A percentile compares a stretch with the other conserved stretches of the same genome.
phyloP scores from a whole-genome alignment of 106 monocot species.

The Acanthochlamys bracteata region DNA sequence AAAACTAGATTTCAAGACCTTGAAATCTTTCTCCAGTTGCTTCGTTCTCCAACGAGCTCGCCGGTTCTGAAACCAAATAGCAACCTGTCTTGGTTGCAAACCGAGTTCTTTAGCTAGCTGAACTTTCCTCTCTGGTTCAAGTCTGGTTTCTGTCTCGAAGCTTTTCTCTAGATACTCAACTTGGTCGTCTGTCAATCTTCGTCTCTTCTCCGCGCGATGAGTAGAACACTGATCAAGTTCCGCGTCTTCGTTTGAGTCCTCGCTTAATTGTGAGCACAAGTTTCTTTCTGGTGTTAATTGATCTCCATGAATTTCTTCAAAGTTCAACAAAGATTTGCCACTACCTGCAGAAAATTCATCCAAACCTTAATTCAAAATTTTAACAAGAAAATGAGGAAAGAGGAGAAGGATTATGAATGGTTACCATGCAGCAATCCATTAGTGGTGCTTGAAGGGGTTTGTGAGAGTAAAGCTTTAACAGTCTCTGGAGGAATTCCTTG shows the following conservation, averaged over 20 bases:
- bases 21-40: slow-evolving; percentile 80
- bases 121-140: slow-evolving; percentile 74
- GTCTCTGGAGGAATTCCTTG: neutral
- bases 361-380: neutral
- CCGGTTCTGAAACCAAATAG: slow-evolving; percentile 97
- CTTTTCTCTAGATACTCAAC: slow-evolving; percentile 65
- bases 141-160: slow-evolving; percentile 80
- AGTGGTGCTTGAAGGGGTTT: neutral
- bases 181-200: slow-evolving; percentile 58
- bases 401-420: neutral
- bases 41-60: slow-evolving; percentile 91
- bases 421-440: neutral
- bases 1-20: slow-evolving; percentile 36
- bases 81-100: slow-evolving; percentile 76
- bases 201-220: slow-evolving; percentile 55
- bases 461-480: neutral
- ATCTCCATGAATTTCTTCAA: neutral
- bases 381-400: neutral
- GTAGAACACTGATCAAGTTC: neutral
- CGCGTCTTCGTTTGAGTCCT: neutral
- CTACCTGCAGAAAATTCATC: neutral
- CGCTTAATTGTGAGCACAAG: neutral
- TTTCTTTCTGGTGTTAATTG: neutral
- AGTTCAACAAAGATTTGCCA: neutral
- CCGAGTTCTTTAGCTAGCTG: slow-evolving; percentile 72